Base-by-base conservation (phyloP, 441 rosid species). In the Eutrema salsugineum region DNA sequence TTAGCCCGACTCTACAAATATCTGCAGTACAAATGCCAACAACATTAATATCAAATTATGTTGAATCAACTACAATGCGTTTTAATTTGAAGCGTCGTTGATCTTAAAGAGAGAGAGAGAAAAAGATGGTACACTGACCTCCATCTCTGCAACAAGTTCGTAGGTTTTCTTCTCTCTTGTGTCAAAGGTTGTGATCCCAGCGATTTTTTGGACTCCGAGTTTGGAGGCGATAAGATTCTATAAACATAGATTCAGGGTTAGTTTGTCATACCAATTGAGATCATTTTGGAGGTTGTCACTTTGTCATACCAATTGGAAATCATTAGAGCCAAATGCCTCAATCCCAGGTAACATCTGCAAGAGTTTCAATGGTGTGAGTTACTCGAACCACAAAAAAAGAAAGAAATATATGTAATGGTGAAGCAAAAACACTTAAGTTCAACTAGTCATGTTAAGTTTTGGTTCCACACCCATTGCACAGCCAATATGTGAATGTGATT, bases 221-320 rank as follows among this genome's bases (percentile, higher is more conserved):
- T 84, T 91, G 9, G 86, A 83, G 22, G 99, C 96, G 70, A 91
- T 87, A 44, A 91, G 83, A 78, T 87, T 91, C 98, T 95, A 89
- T 83, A 86, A 47, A 77, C 20, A 63, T 40, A 64, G 58, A 61
- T 78, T 11, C 40, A 39, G 28, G 6, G 48, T 65, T 35, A 63
- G 19, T 9, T 63, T 43, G 5, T 69, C 75, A 42, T 88, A 95
- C 98, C 97, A 95, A 68, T 71, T 56, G 43, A 36, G 28, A 48
- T 22, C 32, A 53, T 15, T 65, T 14, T 12, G 24, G 48, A 72
- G 46, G 33, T 46, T 9, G 49, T 55, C 66, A 63, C n/a, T 9
- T 63, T 43, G 6, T 69, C 75, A 42, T 88, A 95, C 98, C 97
- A 95, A 68, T 72, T 82, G 79, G 77, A 91, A 86, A 78, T 87